Evolutionary conservation across 2,329 filamentous ascomycete genomes (phyloP), one percentile per base, ranked within the genome.

Genomic region (Furcasterigmium sp.): DNA sequence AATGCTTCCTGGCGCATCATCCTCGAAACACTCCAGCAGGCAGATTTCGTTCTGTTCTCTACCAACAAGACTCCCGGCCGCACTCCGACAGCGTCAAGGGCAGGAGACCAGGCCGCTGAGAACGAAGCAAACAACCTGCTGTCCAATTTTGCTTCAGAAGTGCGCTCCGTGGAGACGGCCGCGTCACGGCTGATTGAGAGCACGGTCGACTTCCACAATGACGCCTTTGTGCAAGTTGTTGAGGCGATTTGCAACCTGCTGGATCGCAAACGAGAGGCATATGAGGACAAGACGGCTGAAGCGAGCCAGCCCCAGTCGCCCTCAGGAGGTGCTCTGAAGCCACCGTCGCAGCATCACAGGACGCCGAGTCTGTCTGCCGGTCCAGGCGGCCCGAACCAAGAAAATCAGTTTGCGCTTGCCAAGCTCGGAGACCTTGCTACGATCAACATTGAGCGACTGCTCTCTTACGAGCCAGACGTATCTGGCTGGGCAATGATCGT

Each of bases 1-100:
- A 83, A 86, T 28, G 73, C 77, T 13, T 87, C 91, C 1, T 98
- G 94, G 87, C 83, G 82, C 2, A 97, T 98, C 45, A 74, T 98
- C 14, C 75, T 98, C 2, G 91, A 95, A 56, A 95, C 91, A 0
- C 68, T 98, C 8, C 90, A 96, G 56, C 88, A 96, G 61, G 91
- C 91, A 3, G 93, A 97, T 54, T 82, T 95, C 49, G 83, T 97
- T 4, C 75, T 96, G 20, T 86, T 84, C 43, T 75, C 79, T 10
- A 80, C 75, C 13, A 74, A 74, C 10, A 80, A 79, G 52, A 59
- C 70, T 5, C 67, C 75, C 0, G 76, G 73, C 0, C 70, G 72
- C 42, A 73, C 75, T 2, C 68, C 74, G 6, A 67, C 75, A 1
- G 65, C 70, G 6, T 65, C 62, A 11, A 69, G 70, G 46, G 67